Evolutionary conservation across 2,329 filamentous ascomycete genomes (phyloP).

Genomic region (Ramularia collo-cygni): DNA sequence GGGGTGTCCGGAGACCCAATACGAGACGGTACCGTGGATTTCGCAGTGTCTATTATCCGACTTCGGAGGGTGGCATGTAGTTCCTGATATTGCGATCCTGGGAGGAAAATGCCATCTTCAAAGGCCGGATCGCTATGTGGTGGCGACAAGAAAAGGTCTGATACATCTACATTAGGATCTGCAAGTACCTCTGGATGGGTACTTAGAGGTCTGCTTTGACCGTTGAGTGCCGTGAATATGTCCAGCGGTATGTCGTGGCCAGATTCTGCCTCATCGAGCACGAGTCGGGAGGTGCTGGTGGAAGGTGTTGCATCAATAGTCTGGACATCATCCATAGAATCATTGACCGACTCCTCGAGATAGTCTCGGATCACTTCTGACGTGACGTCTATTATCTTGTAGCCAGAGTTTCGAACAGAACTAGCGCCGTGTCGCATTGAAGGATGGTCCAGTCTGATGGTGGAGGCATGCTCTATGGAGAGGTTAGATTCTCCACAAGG

Average conservation of each 20-base stretch:
- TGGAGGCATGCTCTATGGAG: constrained; percentile 21
- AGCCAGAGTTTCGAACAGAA: constrained; percentile 11
- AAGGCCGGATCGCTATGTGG: constrained; percentile 23
- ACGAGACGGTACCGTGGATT: constrained; percentile 24
- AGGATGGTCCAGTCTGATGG: constrained; percentile 25
- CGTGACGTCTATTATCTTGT: constrained; percentile 27
- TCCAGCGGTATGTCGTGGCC: constrained; percentile 5
- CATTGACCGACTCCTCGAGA: constrained; percentile 19
- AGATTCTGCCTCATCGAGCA: background rate
- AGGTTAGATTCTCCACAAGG: too few relatives aligned
- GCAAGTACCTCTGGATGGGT: constrained; percentile 2
- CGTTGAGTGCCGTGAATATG: constrained; percentile 1
- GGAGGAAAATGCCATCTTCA: constrained; percentile 29
- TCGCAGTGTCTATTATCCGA: constrained; percentile 27
- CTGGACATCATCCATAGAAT: background rate
- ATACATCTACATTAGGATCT: constrained; percentile 2
- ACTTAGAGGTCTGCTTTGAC: background rate
- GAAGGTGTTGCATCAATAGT: too few relatives aligned
- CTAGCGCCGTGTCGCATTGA: constrained; percentile 24
- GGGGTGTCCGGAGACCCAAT: constrained; percentile 20
- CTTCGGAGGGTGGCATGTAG: constrained; percentile 26
- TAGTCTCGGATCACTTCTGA: constrained; percentile 27
- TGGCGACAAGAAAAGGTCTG: constrained; percentile 20
- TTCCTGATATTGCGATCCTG: constrained; percentile 28
- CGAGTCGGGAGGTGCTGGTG: background rate